These are phyloP conservation scores for Hamiltosporidium magnivora DNA, from an alignment of 371 early-diverging fungal genomes.

Conservation along the genomic window DNA sequence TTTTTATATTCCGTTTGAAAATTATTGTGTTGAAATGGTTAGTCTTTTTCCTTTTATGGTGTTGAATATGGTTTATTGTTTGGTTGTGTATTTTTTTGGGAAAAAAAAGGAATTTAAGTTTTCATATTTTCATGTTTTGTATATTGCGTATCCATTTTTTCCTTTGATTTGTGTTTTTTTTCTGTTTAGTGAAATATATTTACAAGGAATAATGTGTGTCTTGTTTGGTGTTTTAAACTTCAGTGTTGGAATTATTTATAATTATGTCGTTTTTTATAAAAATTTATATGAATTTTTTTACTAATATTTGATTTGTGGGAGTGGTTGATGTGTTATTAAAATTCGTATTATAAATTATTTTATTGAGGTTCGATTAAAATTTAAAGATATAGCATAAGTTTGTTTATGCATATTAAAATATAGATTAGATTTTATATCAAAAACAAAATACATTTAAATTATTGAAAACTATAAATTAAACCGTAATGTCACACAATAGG, in stretches of 20 bases:
- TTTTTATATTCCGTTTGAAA: background rate
- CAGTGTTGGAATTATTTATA: background rate
- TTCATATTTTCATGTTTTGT: background rate
- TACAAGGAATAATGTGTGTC: background rate
- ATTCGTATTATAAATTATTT: too few species aligned
- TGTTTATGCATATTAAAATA: too few species aligned
- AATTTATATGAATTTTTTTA: background rate
- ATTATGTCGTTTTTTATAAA: background rate
- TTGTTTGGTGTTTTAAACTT: background rate
- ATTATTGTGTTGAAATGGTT: background rate
- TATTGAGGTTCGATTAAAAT: too few species aligned
- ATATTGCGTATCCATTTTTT: background rate
- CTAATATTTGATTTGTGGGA: too few species aligned
- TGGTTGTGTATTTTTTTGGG: background rate
- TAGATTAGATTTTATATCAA: too few species aligned
- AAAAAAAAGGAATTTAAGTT: background rate
- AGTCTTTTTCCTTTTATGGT: background rate
- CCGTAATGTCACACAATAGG: too few species aligned
- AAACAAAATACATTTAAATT: too few species aligned
- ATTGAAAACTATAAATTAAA: too few species aligned
- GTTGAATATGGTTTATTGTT: background rate
- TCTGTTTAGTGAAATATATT: background rate
- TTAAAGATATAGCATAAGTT: too few species aligned
- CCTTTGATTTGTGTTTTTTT: background rate
- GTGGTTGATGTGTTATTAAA: too few species aligned